Base-by-base conservation (phyloP, 495 filamentous ascomycete genomes). In the Tirmania nivea region DNA sequence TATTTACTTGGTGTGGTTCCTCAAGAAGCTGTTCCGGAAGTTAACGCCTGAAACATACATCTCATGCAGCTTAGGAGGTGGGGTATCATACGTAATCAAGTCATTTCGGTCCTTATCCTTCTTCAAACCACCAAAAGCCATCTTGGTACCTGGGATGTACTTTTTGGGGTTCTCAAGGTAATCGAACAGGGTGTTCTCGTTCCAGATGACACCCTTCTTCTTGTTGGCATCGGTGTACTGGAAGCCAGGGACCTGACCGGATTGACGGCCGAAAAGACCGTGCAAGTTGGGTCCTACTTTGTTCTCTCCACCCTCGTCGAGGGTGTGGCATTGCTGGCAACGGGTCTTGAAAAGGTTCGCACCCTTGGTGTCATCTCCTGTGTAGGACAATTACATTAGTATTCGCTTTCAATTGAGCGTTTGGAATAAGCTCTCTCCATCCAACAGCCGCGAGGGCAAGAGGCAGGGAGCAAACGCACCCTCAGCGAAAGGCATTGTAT, bases 191-290 rank as follows among this genome's bases (percentile, higher is more conserved):
- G 85, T 80, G 59, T 77, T 70, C 70, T 94, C 80, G 59, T 84
- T 74, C 90, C 90, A 99, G 61, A 69, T 73, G 60, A 99, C 77
- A 67, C 76, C 86, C 75, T 93, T 93, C 65, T 83, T 72, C 83
- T 94, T 94, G 82, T 99, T 99, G 75, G 90, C 92, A 67, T 99
- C 90, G 70, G 89, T 95, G 79, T 96, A 99, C 64, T 84, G 74
- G 79, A 83, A 99, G 55, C 90, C 92, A 52, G 87, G 84, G 57
- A 87, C 80, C 61, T 78, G 73, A 61, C 90, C 90, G 53, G 84
- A 84, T 78, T 94, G 83, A 65, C 90, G 90, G 68, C 90, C 90
- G 70, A 95, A 96, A 50, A 99, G 83, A 70, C 90, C 90, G 80
- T 89, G 80, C 54, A 99, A 79, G 68, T 87, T 88, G 62, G 90